Evolutionary conservation across 257 asterid species (phyloP).

Genomic region (Nyctanthes arbortristis): DNA sequence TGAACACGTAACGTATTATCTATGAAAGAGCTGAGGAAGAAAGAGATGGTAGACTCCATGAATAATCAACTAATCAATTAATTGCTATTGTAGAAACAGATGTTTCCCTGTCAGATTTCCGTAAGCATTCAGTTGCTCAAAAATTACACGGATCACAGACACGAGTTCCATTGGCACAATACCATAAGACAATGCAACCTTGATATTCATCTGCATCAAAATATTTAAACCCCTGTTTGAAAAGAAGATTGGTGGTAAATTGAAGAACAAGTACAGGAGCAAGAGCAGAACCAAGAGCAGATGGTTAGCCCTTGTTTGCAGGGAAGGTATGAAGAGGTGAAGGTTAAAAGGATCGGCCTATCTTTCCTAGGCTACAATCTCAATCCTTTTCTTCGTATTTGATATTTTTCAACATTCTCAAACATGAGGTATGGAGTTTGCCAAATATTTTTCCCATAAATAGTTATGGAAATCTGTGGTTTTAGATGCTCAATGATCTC

Average conservation of each 20-base stretch:
- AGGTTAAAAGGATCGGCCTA: background rate
- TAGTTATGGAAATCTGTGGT: background rate
- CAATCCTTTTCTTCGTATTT: background rate
- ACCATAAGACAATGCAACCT: constrained; percentile 4
- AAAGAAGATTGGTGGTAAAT: background rate
- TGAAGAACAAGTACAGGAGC: background rate
- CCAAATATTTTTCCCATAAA: background rate
- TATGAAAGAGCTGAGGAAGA: constrained; percentile 15
- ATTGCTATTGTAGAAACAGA: background rate
- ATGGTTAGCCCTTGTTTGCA: background rate
- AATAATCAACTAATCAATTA: background rate
- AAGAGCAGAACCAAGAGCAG: too few relatives aligned
- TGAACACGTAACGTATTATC: constrained; percentile 8
- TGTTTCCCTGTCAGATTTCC: constrained; percentile 3
- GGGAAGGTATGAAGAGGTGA: background rate
- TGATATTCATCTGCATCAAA: constrained; percentile 14
- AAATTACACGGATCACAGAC: constrained; percentile 10
- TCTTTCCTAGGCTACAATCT: background rate
- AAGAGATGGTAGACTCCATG: constrained; percentile 2
- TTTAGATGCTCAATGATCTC: background rate
- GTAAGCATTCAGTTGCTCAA: constrained; percentile 13
- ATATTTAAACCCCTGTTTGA: background rate
- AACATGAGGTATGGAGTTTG: background rate
- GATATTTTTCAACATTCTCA: background rate
- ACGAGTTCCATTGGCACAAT: constrained; percentile 1